Evolutionary conservation across 495 filamentous ascomycete genomes (phyloP), one percentile per base, ranked within the genome.

Genomic region (Neurospora intermedia): DNA sequence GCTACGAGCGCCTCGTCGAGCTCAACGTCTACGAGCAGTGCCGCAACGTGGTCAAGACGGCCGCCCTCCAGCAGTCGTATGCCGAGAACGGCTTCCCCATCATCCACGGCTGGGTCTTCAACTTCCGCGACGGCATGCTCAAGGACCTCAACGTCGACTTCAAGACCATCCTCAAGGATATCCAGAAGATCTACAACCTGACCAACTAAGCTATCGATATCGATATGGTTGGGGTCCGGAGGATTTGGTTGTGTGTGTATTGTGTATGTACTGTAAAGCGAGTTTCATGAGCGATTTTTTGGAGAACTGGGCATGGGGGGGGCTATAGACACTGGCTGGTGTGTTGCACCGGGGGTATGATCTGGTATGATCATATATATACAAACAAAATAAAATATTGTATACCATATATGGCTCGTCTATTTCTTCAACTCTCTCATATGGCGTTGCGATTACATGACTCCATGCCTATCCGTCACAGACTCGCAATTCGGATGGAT

Each of bases 11-110:
- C 41, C 81, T 90, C 7, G 87, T 89, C 15, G 88, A 90, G 79
- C 81, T 90, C 72, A 89, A 87, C 74, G 88, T 89, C 73, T 72
- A 84, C 18, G 88, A 89, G 81, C 87, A 89, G 80, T 85, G 84
- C 73, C 82, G 86, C 70, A 89, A 88, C 73, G 81, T 90, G 23
- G 83, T 88, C 80, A 89, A 89, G 82, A 88, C 87, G 35, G 85
- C 87, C 6, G 81, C 81, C 43, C 84, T 90, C 7, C 86, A 88
- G 80, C 79, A 88, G 79, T 82, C 79, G 10, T 88, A 85, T 74
- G 82, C 80, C 48, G 72, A 83, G 75, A 84, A 88, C 76, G 77
- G 77, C 54, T 91, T 82, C 74, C 87, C 87, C 46, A 81, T 88
- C 71, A 85, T 88, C 69, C 86, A 88, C 76, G 87, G 84, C 69